phyloP scores from a whole-genome alignment of 768 basidiomycete species.

The Suillus luteus region DNA sequence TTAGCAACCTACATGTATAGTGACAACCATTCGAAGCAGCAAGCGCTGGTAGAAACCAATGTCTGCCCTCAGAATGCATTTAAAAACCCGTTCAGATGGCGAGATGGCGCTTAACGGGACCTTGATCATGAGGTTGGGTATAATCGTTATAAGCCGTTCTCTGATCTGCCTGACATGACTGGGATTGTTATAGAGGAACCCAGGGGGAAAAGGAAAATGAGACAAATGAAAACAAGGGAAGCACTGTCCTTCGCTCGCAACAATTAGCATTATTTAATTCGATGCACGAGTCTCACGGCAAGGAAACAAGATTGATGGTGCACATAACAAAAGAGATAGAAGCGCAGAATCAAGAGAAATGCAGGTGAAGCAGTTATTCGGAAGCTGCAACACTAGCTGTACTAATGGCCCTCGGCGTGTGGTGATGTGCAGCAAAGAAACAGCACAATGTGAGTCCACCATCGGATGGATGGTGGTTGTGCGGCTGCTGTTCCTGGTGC shows the following conservation, averaged over 20 bases:
- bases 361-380: not conserved
- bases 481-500: too few relatives aligned
- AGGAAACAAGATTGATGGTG: not conserved
- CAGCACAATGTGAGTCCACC: too few relatives aligned
- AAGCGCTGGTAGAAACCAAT: slow-evolving; percentile 45
- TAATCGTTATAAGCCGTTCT: slow-evolving; percentile 52
- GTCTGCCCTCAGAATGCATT: slow-evolving; percentile 8
- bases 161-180: slow-evolving; percentile 21
- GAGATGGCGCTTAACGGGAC: slow-evolving; percentile 79
- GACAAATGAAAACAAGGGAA: slow-evolving; percentile 9
- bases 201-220: slow-evolving; percentile 8
- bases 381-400: too few relatives aligned
- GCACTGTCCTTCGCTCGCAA: not conserved
- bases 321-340: not conserved
- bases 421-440: too few relatives aligned
- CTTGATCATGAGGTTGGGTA: slow-evolving; percentile 71
- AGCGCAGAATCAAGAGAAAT: not conserved
- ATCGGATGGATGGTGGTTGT: too few relatives aligned
- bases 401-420: too few relatives aligned
- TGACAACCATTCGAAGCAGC: slow-evolving; percentile 88
- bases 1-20: slow-evolving; percentile 64
- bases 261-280: not conserved
- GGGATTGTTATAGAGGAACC: slow-evolving; percentile 16
- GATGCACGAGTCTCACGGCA: not conserved
- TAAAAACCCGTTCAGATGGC: slow-evolving; percentile 38